Percentiles rank a stretch among this genome's conserved stretches.
Evolutionary conservation across 176 grass and related monocot species (phyloP).

Genomic region (Ampelocalamus luodianensis): DNA sequence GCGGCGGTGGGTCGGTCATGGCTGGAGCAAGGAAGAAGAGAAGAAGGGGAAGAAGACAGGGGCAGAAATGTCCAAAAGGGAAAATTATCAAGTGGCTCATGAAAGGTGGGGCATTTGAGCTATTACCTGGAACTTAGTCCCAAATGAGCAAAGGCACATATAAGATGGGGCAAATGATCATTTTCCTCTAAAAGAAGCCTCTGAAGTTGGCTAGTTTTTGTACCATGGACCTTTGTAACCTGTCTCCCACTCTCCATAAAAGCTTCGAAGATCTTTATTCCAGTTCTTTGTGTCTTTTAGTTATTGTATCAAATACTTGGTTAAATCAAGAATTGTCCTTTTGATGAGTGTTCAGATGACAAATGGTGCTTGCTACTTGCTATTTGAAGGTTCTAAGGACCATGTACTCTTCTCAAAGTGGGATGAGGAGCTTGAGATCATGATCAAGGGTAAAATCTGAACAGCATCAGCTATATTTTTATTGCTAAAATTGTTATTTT

Average conservation of each 20-base stretch:
- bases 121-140: too few species aligned
- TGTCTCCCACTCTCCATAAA: neutral
- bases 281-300: conserved; percentile 23
- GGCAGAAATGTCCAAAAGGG: too few species aligned
- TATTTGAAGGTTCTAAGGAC: conserved; percentile 68
- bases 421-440: conserved; percentile 48
- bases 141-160: too few species aligned
- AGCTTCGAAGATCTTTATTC: conserved; percentile 7
- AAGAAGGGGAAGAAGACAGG: too few species aligned
- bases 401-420: conserved; percentile 40
- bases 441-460: conserved; percentile 59
- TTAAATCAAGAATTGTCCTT: conserved; percentile 54
- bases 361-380: conserved; percentile 71
- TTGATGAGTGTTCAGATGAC: conserved; percentile 67
- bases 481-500: conserved; percentile 7
- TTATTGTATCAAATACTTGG: conserved; percentile 33
- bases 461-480: conserved; percentile 4
- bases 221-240: neutral
- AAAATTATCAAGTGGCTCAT: too few species aligned
- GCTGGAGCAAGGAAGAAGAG: too few species aligned
- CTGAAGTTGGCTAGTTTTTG: neutral
- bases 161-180: too few species aligned
- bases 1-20: neutral
- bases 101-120: too few species aligned
- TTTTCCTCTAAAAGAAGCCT: neutral